Conservation (phyloP, 176 grass and related monocot genomes). For the Themeda triandra region DNA sequence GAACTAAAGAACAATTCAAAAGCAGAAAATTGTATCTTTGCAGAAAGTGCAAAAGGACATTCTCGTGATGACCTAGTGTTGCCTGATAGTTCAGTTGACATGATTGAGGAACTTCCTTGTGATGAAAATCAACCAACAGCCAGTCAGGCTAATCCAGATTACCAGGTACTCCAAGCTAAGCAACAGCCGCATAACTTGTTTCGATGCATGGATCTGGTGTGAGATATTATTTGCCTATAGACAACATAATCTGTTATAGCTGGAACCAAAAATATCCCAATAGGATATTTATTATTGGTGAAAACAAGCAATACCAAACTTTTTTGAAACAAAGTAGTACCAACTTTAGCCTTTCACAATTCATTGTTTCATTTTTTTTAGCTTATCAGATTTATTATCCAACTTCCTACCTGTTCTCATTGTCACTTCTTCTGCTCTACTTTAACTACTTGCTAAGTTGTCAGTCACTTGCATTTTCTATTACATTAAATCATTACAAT, state of each 20-base stretch:
- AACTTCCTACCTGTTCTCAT: constrained; percentile 1
- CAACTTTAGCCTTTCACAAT: not conserved
- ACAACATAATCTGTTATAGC: not conserved
- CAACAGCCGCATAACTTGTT: not conserved
- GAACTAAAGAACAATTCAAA: constrained; percentile 30
- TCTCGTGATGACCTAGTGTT: constrained; percentile 17
- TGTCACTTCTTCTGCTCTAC: not conserved
- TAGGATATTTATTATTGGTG: constrained; percentile 16
- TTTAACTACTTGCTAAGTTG: not conserved
- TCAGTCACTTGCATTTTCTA: not conserved
- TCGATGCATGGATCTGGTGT: constrained; percentile 2
- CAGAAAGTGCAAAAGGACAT: constrained; percentile 29
- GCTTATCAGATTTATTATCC: not conserved
- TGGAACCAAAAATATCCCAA: not conserved
- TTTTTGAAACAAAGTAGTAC: too few species aligned
- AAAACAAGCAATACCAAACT: not conserved
- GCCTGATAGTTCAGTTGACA: constrained; percentile 14
- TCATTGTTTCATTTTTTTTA: not conserved
- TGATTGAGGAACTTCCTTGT: not conserved
- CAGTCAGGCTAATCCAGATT: constrained; percentile 30
- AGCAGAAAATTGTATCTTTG: not conserved
- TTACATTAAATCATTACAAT: constrained; percentile 7
- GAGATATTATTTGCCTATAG: not conserved
- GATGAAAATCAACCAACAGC: constrained; percentile 24
- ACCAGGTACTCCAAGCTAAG: constrained; percentile 39